These are phyloP conservation scores for Ganoderma boninense DNA, from an alignment of 1,284 basidiomycete species.

Conservation along the genomic window DNA sequence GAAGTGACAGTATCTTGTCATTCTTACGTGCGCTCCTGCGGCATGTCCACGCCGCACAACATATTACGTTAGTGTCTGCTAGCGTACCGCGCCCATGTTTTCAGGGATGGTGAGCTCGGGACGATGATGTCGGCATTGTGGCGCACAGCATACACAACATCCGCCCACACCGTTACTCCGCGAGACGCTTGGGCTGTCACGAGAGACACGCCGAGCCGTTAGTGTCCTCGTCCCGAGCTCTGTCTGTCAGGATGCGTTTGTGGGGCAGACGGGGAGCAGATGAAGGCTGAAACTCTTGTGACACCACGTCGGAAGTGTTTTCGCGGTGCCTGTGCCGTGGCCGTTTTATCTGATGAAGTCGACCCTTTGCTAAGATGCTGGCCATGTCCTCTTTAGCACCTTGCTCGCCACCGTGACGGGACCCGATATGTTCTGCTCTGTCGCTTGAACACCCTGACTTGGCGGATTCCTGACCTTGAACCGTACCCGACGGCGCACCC, in stretches of 20 bases:
- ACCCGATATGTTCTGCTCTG: not conserved
- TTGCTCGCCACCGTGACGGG: not conserved
- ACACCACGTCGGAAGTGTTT: not conserved
- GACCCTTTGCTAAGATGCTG: not conserved
- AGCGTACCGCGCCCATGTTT: not conserved
- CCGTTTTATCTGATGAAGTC: not conserved
- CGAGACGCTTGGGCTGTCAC: not conserved
- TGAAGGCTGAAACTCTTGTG: not conserved
- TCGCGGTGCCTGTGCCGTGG: not conserved
- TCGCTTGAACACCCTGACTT: not conserved
- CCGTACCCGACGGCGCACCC: not conserved
- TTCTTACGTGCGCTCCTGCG: not conserved
- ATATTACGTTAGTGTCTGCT: not conserved
- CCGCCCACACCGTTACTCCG: not conserved
- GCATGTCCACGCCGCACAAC: not conserved
- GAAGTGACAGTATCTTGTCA: not conserved
- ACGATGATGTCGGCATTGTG: not conserved
- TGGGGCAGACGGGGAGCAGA: not conserved
- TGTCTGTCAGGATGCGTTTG: not conserved
- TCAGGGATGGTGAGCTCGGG: not conserved
- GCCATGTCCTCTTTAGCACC: not conserved
- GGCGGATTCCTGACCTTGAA: not conserved
- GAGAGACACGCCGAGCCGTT: not conserved
- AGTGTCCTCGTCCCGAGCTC: not conserved
- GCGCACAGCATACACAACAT: not conserved